These are phyloP conservation scores for Linum trigynum DNA, from an alignment of 345 rosid species.

Conservation along the genomic window DNA sequence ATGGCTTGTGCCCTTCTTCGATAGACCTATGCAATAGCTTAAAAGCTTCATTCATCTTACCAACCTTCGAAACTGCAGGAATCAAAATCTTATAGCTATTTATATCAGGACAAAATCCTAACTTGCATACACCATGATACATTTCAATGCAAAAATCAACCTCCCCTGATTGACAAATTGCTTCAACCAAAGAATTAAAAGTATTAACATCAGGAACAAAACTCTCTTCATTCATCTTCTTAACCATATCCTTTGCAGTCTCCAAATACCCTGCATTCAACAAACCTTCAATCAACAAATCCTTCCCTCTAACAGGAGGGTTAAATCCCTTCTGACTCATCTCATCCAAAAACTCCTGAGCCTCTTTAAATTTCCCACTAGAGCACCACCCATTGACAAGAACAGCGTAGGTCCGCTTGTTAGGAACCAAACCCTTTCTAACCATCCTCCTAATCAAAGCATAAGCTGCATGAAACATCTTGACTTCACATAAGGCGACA, in stretches of 20 bases:
- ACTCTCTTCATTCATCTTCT: constrained; percentile 64
- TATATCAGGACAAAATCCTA: constrained; percentile 64
- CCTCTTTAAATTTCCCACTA: constrained; percentile 73
- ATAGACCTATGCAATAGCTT: constrained; percentile 46
- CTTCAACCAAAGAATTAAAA: constrained; percentile 54
- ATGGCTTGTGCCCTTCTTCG: constrained; percentile 81
- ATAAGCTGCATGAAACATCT: constrained; percentile 77
- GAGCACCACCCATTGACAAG: constrained; percentile 85
- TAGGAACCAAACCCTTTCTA: constrained; percentile 52
- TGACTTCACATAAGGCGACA: constrained; percentile 69
- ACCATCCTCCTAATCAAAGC: constrained; percentile 79
- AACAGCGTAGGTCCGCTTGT: constrained; percentile 50
- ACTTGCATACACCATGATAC: constrained; percentile 52
- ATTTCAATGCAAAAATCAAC: constrained; percentile 60
- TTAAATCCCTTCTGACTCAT: constrained; percentile 82
- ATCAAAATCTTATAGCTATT: constrained; percentile 67
- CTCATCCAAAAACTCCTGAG: constrained; percentile 66
- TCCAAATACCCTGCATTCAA: constrained; percentile 70
- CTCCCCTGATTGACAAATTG: constrained; percentile 56
- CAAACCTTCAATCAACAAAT: constrained; percentile 75
- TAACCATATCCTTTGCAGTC: constrained; percentile 70
- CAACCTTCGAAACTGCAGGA: constrained; percentile 72
- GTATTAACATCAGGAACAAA: constrained; percentile 54
- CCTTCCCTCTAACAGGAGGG: constrained; percentile 81
- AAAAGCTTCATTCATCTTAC: constrained; percentile 75